Evolutionary conservation across 768 basidiomycete genomes (phyloP).

Genomic region (Tylopilus balloui): DNA sequence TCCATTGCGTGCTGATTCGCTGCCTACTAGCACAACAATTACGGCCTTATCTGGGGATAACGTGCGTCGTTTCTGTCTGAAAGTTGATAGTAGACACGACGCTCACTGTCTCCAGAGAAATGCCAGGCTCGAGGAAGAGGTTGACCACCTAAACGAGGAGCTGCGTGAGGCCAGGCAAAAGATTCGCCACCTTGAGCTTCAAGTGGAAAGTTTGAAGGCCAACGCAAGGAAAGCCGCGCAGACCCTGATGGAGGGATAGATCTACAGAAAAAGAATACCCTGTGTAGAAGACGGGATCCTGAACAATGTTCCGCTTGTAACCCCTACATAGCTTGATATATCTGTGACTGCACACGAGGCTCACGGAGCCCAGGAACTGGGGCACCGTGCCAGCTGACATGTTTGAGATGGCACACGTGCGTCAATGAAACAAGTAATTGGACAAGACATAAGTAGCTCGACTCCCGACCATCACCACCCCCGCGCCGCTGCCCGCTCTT

Average conservation of each 20-base stretch:
- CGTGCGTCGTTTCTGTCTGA: slow-evolving; percentile 25
- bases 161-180: slow-evolving; percentile 76
- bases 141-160: slow-evolving; percentile 55
- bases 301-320: background rate
- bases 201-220: slow-evolving; percentile 68
- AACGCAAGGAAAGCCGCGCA: slow-evolving; percentile 77
- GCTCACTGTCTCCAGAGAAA: slow-evolving; percentile 11
- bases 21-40: slow-evolving; percentile 1
- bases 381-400: background rate
- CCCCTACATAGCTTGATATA: background rate
- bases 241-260: slow-evolving; percentile 40
- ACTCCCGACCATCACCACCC: too few relatives aligned
- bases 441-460: too few relatives aligned
- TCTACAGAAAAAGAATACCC: slow-evolving; percentile 3
- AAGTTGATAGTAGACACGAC: background rate
- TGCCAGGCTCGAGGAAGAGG: slow-evolving; percentile 48
- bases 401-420: slow-evolving; percentile 18
- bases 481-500: too few relatives aligned
- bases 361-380: background rate
- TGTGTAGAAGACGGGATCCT: background rate
- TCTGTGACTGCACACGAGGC: slow-evolving; percentile 2
- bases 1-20: slow-evolving; percentile 13
- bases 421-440: background rate
- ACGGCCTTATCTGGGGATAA: slow-evolving; percentile 17
- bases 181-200: slow-evolving; percentile 79